These are phyloP conservation scores for Myriosclerotinia curreyana DNA, from an alignment of 2,329 filamentous ascomycete species.

Conservation along the genomic window DNA sequence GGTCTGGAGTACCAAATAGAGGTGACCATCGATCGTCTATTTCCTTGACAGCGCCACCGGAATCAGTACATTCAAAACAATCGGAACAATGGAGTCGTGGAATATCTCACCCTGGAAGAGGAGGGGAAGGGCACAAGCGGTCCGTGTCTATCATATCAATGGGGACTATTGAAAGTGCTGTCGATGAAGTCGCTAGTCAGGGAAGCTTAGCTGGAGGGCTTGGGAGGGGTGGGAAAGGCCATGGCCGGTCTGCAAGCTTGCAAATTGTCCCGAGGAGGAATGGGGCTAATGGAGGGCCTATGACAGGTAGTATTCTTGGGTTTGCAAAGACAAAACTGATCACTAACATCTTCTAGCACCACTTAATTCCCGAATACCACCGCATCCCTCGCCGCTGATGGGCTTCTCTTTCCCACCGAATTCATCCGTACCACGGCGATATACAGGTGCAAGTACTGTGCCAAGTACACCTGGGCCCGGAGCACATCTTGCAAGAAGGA, in stretches of 20 bases:
- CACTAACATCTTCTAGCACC: constrained; percentile 32
- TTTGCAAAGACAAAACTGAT: background rate
- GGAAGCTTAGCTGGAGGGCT: constrained; percentile 42
- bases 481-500: constrained; percentile 40
- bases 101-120: constrained; percentile 28
- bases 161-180: constrained; percentile 49
- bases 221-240: constrained; percentile 57
- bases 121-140: constrained; percentile 64
- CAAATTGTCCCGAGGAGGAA: constrained; percentile 62
- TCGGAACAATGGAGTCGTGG: constrained; percentile 31
- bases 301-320: constrained; percentile 40
- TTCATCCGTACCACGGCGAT: constrained; percentile 24
- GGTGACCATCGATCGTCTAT: constrained; percentile 63
- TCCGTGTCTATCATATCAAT: constrained; percentile 83
- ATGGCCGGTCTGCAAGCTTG: constrained; percentile 76
- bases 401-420: constrained; percentile 36
- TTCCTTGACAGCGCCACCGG: constrained; percentile 57
- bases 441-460: constrained; percentile 37
- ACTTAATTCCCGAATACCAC: constrained; percentile 38
- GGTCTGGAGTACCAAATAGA: constrained; percentile 44
- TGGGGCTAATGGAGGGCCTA: constrained; percentile 42
- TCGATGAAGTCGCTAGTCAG: constrained; percentile 39
- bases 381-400: constrained; percentile 40
- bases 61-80: constrained; percentile 23
- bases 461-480: constrained; percentile 44